Conservation (phyloP, 768 basidiomycete species). For the Auricularia heimuer region DNA sequence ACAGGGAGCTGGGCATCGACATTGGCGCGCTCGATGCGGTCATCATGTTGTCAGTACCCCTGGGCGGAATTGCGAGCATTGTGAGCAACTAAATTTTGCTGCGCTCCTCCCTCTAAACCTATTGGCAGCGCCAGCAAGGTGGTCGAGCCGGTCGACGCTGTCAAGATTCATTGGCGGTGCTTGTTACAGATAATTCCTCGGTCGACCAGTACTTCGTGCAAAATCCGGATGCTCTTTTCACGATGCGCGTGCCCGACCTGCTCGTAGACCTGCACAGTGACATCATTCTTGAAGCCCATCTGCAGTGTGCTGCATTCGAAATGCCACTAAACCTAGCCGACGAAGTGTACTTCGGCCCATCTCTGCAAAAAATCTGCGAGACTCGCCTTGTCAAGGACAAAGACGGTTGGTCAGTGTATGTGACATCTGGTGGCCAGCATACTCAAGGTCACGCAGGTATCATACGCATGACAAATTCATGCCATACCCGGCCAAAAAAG, state of each 20-base stretch:
- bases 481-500: constrained; percentile 62
- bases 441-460: constrained; percentile 40
- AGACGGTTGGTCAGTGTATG: constrained; percentile 48
- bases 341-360: constrained; percentile 59
- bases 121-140: constrained; percentile 69
- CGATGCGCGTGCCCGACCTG: constrained; percentile 50
- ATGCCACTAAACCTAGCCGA: constrained; percentile 69
- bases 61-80: constrained; percentile 61
- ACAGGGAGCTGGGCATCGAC: constrained; percentile 75
- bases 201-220: constrained; percentile 67
- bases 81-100: constrained; percentile 30
- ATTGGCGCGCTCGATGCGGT: constrained; percentile 85
- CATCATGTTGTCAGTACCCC: constrained; percentile 80
- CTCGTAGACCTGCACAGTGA: constrained; percentile 64
- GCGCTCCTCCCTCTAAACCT: not conserved
- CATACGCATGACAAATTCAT: constrained; percentile 72
- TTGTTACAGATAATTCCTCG: constrained; percentile 55
- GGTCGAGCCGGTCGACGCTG: constrained; percentile 78
- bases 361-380: constrained; percentile 49
- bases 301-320: constrained; percentile 83
- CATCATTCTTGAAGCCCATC: constrained; percentile 69
- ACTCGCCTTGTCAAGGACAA: constrained; percentile 50
- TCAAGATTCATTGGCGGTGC: constrained; percentile 67
- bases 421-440: too few species aligned
- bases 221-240: constrained; percentile 62